These are phyloP conservation scores for Xylaria grammica DNA, from an alignment of 495 filamentous ascomycete genomes.

Conservation along the genomic window DNA sequence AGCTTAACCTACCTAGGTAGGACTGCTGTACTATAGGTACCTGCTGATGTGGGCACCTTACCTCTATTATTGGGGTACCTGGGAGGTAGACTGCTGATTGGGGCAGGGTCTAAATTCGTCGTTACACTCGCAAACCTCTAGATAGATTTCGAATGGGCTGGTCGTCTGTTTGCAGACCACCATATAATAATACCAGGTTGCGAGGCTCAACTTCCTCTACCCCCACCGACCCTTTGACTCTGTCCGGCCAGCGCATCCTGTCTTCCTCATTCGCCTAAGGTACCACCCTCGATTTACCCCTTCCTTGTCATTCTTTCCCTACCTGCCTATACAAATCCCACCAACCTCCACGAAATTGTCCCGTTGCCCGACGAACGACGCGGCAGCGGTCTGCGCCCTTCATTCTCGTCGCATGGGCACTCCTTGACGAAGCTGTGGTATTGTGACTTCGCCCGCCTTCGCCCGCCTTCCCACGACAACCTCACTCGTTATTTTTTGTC, in stretches of 20 bases:
- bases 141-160: not conserved
- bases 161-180: not conserved
- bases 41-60: too few species aligned
- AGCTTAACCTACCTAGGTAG: too few species aligned
- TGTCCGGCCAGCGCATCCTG: conserved; percentile 6
- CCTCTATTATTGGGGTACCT: too few species aligned
- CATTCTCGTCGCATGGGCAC: conserved; percentile 12
- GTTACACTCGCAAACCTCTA: not conserved
- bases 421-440: conserved; percentile 11
- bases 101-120: too few species aligned
- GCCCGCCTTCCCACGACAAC: not conserved
- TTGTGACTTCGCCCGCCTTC: not conserved
- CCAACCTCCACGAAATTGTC: not conserved
- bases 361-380: not conserved
- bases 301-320: conserved; percentile 9
- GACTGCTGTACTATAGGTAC: too few species aligned
- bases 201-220: conserved; percentile 21
- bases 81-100: too few species aligned
- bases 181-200: not conserved
- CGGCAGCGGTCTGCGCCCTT: not conserved
- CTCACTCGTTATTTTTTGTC: not conserved
- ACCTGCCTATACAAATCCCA: not conserved
- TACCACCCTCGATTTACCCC: not conserved
- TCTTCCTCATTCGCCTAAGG: not conserved
- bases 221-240: conserved; percentile 10